Percentiles rank a stretch among this genome's conserved stretches.
Evolutionary conservation across 345 rosid species (phyloP).

Genomic region (Eucalyptus curtisii): DNA sequence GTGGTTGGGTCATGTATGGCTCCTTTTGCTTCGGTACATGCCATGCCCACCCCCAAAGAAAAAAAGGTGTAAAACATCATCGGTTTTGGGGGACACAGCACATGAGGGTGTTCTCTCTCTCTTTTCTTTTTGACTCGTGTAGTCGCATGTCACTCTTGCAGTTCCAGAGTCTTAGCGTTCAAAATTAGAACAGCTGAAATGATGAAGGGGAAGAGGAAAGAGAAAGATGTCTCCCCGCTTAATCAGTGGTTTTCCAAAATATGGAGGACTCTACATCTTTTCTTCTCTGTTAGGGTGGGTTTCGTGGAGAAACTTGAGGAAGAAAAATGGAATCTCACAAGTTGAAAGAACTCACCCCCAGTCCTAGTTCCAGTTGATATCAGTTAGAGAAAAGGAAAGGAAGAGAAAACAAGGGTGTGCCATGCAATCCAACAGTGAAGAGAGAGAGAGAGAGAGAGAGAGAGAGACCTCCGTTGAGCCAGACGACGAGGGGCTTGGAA

Average conservation of each 20-base stretch:
- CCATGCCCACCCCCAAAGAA: neutral
- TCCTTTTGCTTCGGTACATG: neutral
- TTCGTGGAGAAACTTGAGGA: neutral
- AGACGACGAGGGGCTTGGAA: slow-evolving; percentile 72
- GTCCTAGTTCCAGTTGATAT: neutral
- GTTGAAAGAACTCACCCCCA: neutral
- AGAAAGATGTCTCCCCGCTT: neutral
- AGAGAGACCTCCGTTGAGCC: slow-evolving; percentile 87
- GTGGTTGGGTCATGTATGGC: neutral
- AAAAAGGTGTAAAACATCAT: neutral
- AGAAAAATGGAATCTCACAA: neutral
- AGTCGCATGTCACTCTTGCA: neutral
- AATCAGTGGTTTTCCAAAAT: neutral
- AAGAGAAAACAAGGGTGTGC: neutral
- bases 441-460: neutral
- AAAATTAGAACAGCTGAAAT: neutral
- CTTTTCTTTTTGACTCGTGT: neutral
- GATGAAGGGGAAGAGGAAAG: neutral
- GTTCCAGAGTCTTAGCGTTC: neutral
- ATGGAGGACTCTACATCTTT: neutral
- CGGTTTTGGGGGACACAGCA: neutral
- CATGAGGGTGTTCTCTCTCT: neutral
- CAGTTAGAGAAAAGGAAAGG: neutral
- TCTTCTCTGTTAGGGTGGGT: neutral
- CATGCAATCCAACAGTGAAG: neutral